These are phyloP conservation scores for Haplographium delicatum DNA, from an alignment of 495 filamentous ascomycete species.

Conservation along the genomic window DNA sequence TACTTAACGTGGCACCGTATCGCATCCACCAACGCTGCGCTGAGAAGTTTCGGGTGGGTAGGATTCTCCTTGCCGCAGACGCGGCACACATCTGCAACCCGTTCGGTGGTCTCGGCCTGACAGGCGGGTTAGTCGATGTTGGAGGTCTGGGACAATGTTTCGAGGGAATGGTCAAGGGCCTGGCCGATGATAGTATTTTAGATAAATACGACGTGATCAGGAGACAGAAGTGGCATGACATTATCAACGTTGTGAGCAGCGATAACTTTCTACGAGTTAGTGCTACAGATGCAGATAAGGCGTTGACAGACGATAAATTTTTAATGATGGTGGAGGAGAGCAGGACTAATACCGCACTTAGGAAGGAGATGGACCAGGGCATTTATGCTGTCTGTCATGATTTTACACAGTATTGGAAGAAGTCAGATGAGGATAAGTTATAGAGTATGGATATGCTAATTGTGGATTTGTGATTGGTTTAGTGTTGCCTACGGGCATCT, in stretches of 20 bases:
- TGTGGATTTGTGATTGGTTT: no score
- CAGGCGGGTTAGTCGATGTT: constrained; percentile 56
- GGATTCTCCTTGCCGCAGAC: constrained; percentile 52
- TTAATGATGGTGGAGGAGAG: constrained; percentile 33
- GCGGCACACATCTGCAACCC: constrained; percentile 54
- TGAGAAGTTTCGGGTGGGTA: constrained; percentile 47
- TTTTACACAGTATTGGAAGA: constrained; percentile 2
- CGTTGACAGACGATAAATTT: constrained; percentile 34
- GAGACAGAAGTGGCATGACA: constrained; percentile 47
- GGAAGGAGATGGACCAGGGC: constrained; percentile 4
- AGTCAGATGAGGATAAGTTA: background rate
- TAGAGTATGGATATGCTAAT: no score
- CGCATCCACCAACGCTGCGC: constrained; percentile 58
- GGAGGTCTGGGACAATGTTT: constrained; percentile 54
- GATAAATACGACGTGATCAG: constrained; percentile 53
- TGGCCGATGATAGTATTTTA: constrained; percentile 50
- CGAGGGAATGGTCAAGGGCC: constrained; percentile 47
- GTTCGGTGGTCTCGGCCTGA: constrained; percentile 55
- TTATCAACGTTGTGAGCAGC: constrained; percentile 52
- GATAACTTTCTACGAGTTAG: constrained; percentile 44
- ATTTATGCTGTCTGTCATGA: constrained; percentile 1
- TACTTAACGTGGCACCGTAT: constrained; percentile 53
- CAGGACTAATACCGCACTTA: constrained; percentile 14
- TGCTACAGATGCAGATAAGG: constrained; percentile 31
- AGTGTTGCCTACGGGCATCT: no score